Evolutionary conservation across 768 basidiomycete species (phyloP), one percentile per base, ranked within the genome.

Genomic region (Termitomyces sp.): DNA sequence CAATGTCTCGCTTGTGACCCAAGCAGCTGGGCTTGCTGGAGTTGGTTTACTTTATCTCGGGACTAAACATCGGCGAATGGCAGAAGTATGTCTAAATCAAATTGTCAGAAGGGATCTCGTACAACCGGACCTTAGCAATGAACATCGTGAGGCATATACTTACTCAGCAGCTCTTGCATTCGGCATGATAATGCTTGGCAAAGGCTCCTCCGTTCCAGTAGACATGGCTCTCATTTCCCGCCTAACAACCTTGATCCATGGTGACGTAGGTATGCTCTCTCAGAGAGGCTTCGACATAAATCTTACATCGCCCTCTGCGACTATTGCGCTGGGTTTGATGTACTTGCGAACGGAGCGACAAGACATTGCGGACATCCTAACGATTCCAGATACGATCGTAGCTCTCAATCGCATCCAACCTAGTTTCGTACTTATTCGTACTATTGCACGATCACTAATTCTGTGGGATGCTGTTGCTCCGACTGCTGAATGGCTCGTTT

Each of bases 161-260:
- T 87, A 91, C 59, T 82, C 92, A 2, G 84, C 93, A 2, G 92
- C 91, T 9, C 79, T 97, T 30, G 87, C 91, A 0, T 97, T 97
- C 65, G 97, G 97, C 5, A 90, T 97, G 84, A 88, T 96, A 69
- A 96, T 98, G 88, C 80, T 98, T 15, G 95, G 92, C 6, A 86
- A 85, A 62, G 95, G 97, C 1, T 77, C 83, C 0, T 76, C 78
- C 8, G 84, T 87, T 34, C 88, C 89, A 1, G 90, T 90, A 1
- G 95, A 97, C 60, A 69, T 85, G 55, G 74, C 77, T 11, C 74
- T 90, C 46, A 70, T 95, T 17, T 77, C 80, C 32, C 82, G 85
- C 26, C 70, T 98, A 45, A 84, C 82, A 38, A 68, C 82, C n/a
- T 77, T 93, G 34, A 79, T 96, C 45, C 87, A 90, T 52, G 90